Evolutionary conservation across 441 rosid genomes (phyloP).

Genomic region (Erysimum cheiri): DNA sequence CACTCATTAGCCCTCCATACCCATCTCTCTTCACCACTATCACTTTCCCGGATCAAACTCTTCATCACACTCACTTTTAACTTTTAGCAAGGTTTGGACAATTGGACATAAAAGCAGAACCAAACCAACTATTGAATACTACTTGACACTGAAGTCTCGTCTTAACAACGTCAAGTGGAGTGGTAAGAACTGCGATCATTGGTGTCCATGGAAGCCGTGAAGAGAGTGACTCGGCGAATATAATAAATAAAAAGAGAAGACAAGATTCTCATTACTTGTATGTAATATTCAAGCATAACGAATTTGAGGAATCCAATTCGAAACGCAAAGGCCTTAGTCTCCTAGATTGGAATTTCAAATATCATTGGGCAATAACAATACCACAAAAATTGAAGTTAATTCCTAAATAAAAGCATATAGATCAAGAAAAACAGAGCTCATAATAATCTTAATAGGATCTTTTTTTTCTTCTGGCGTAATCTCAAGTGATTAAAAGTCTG

Average conservation of each 20-base stretch:
- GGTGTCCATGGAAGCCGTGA: too few relatives aligned
- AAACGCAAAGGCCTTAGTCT: neutral
- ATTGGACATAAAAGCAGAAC: too few relatives aligned
- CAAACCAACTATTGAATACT: too few relatives aligned
- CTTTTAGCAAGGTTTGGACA: neutral
- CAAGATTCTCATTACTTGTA: neutral
- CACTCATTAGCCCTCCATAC: constrained; percentile 3
- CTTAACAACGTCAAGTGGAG: too few relatives aligned
- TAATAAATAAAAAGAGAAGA: neutral
- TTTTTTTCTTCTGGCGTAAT: neutral
- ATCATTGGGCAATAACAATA: neutral
- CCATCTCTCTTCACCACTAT: neutral
- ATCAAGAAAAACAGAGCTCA: neutral
- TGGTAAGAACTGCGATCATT: too few relatives aligned
- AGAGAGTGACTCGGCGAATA: neutral
- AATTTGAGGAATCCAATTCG: neutral
- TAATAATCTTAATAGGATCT: neutral
- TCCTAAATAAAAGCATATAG: too few relatives aligned
- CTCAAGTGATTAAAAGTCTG: neutral
- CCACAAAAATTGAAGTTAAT: too few relatives aligned
- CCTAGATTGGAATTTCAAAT: neutral
- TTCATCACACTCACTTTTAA: neutral
- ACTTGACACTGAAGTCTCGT: too few relatives aligned
- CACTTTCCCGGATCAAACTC: constrained; percentile 38
- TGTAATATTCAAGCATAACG: neutral